A percentile compares a stretch with the other conserved stretches of the same genome.
Conservation (phyloP, 2,329 filamentous ascomycete species). For the Acrocalymma vagum region DNA sequence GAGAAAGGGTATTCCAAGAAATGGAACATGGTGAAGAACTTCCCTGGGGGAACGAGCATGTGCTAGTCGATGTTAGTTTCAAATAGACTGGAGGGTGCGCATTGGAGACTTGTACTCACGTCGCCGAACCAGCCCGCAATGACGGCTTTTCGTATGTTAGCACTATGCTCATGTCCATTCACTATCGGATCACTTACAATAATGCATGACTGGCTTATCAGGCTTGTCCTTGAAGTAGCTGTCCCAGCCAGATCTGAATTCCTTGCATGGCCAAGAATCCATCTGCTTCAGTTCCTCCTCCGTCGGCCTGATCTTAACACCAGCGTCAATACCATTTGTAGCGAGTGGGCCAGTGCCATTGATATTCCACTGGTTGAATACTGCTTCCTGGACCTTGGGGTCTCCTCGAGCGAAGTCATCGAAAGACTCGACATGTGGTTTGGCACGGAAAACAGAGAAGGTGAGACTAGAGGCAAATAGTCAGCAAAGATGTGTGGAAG, state of each 20-base stretch:
- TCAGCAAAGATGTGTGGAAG: conserved; percentile 10
- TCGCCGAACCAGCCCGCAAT: conserved; percentile 65
- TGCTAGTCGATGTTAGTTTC: too few relatives aligned
- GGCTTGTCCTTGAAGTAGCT: conserved; percentile 86
- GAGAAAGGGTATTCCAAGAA: conserved; percentile 83
- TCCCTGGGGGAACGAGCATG: conserved; percentile 73
- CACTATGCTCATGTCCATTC: too few relatives aligned
- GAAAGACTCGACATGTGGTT: conserved; percentile 79
- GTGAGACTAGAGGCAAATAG: conserved; percentile 56
- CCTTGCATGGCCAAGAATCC: conserved; percentile 75
- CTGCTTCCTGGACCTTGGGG: conserved; percentile 74
- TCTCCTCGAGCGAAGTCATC: conserved; percentile 82
- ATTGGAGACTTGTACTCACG: conserved; percentile 38
- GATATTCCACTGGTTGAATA: conserved; percentile 80
- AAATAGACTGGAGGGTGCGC: conserved; percentile 42
- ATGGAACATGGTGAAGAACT: conserved; percentile 87
- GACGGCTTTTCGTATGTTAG: conserved; percentile 51
- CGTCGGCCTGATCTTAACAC: conserved; percentile 79
- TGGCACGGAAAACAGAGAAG: conserved; percentile 75
- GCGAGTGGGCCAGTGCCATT: conserved; percentile 81
- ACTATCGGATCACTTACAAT: conserved; percentile 53
- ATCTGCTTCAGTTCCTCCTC: conserved; percentile 73
- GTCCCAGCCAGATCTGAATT: conserved; percentile 80
- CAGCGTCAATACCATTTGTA: conserved; percentile 82
- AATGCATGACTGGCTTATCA: conserved; percentile 89